Evolutionary conservation across 805 yeast genomes (phyloP), one percentile per base, ranked within the genome.

Genomic region (Danielia reshetovae): DNA sequence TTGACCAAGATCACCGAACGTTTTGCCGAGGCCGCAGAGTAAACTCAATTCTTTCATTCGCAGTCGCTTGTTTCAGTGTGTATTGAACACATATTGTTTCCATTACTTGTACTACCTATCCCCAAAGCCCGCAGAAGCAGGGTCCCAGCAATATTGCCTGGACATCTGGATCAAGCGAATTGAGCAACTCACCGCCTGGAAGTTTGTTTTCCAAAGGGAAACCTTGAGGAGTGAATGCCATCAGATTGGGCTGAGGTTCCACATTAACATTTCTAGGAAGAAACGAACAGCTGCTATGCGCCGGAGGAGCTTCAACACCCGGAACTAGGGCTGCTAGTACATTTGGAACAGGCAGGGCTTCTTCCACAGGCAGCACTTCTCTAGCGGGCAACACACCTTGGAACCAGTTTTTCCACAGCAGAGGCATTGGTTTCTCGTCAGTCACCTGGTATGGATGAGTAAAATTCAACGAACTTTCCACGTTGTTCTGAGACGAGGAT

Each of bases 21-120:
- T 65, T 93, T 93, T 68, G 90, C 95, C 44, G 97, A 90, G 64
- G 94, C 96, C 22, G 77, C 95, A 39, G 97, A 90, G 69, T 90
- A 77, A 51, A 39, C 32, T 9, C 16, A 24, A 17, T 28, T 18
- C 30, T 28, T 28, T 18, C 30, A 28, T 28, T 28, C 18, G 30
- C n/a, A n/a, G n/a, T n/a, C n/a, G n/a, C n/a, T 19, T 19, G 22
- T 19, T 19, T 19, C 9, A 19, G 22, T 7, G 22, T 19, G 9
- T 19, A 19, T n/a, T n/a, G n/a, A 19, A 19, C 22, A 7, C 22
- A 19, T 19, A 19, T 9, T 9, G 9, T 19, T 19, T 19, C 22
- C 9, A 19, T 19, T 19, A 7, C 22, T 9, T 19, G 9, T 19
- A 19, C 7, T 9, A 7, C 22, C 9, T 7, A 19, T 9, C 7